A percentile compares a stretch with the other conserved stretches of the same genome.
These are phyloP conservation scores for Suillus weaverae DNA, from an alignment of 768 basidiomycete genomes.

Conservation along the genomic window DNA sequence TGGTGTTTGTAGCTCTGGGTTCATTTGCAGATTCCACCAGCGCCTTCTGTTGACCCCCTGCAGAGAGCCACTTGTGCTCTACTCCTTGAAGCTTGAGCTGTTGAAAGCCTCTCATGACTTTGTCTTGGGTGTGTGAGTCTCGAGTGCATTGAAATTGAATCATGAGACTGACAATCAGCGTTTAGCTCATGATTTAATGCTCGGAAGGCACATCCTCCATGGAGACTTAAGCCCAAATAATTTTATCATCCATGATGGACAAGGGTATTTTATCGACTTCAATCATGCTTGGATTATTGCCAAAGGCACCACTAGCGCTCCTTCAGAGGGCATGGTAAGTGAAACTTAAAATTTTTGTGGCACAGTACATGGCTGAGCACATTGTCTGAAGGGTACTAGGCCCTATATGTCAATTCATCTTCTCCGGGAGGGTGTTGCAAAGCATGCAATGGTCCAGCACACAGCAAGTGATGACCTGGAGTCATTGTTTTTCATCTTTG, in stretches of 20 bases:
- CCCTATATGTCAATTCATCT: not conserved
- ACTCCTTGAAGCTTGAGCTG: not conserved
- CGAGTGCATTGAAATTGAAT: not conserved
- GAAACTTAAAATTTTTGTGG: not conserved
- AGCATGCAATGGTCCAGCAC: not conserved
- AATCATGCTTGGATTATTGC: not conserved
- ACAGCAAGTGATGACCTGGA: not conserved
- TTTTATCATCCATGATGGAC: not conserved
- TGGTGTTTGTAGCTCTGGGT: no score
- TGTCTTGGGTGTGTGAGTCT: not conserved
- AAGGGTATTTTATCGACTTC: not conserved
- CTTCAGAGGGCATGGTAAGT: not conserved
- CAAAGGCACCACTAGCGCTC: not conserved
- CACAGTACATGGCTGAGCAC: not conserved
- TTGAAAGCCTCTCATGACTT: not conserved
- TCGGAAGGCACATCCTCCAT: not conserved
- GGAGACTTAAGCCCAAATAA: not conserved
- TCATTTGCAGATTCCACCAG: not conserved
- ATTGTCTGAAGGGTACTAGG: not conserved
- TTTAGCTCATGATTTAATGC: not conserved
- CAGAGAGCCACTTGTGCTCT: not conserved
- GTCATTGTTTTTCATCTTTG: not conserved
- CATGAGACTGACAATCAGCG: not conserved
- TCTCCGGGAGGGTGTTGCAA: not conserved
- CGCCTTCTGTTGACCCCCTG: not conserved